Base-by-base conservation (phyloP, 2,329 filamentous ascomycete species). In the Clonostachys rhizophaga region DNA sequence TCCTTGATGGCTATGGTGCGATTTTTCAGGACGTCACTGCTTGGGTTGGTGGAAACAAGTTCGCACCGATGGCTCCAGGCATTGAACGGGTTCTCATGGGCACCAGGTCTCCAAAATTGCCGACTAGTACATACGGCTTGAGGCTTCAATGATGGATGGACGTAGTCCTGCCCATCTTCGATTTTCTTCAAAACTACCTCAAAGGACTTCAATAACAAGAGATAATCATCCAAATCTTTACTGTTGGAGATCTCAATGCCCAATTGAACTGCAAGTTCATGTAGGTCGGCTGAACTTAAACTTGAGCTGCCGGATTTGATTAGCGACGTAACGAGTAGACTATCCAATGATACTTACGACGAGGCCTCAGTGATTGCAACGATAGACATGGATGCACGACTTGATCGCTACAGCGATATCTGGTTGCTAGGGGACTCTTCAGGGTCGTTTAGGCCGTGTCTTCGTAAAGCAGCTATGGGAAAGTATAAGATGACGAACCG, bases 1-100 rank as follows among this genome's bases (percentile, higher is more conserved):
- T 64, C 61, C 37, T 63, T 63, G 45, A 63, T 56, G 24, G 49
- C 54, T 18, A 60, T 40, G 0, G 50, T 58, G 3, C 47, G 44
- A 5, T 53, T 53, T 9, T 30, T 17, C 5, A 61, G 54, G 9
- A 54, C 42, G 3, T 42, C 34, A 34, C n/a, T 52, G 8, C 18
- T 17, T 7, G 35, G 36, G 12, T 16, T 20, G 5, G 20, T n/a
- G 5, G 54, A 47, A 14, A 40, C 33, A 3, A 66, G 48, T 33
- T 59, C 49, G 35, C 61, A 64, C 37, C 54, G 50, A 48, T 65
- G 61, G 24, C 60, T 63, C 64, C 64, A 67, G 2, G 60, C 64
- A 43, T 66, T 65, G 8, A 64, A 43, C 0, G 58, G 60, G 43
- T 66, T 66, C 11, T 60, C 55, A 9, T 52, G 43, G 5, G 50